These are phyloP conservation scores for Pichia sp. DNA, from an alignment of 1,139 yeast genomes.

Conservation along the genomic window DNA sequence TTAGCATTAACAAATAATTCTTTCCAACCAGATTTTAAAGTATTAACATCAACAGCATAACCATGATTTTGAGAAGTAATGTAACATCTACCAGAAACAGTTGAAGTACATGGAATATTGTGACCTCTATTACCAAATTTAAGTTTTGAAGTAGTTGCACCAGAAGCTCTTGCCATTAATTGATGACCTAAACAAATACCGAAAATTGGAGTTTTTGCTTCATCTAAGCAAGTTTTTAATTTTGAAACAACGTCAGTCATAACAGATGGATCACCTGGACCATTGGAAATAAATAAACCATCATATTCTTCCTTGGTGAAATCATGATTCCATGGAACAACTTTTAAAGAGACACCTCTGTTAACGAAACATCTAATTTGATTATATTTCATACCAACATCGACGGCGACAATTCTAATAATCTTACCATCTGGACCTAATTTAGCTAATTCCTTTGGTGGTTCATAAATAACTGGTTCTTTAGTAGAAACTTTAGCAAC, in stretches of 20 bases:
- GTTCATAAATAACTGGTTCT: slow-evolving; percentile 69
- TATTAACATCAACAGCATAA: slow-evolving; percentile 82
- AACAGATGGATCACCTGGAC: slow-evolving; percentile 98
- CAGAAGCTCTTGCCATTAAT: slow-evolving; percentile 90
- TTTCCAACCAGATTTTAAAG: slow-evolving; percentile 79
- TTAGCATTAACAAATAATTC: slow-evolving; percentile 93
- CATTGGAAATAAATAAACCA: slow-evolving; percentile 94
- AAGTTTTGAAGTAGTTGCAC: slow-evolving; percentile 85
- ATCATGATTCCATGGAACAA: slow-evolving; percentile 95
- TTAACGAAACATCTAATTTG: slow-evolving; percentile 95
- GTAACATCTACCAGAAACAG: slow-evolving; percentile 92
- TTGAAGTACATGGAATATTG: slow-evolving; percentile 94
- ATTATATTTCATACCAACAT: slow-evolving; percentile 97
- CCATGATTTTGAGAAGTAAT: slow-evolving; percentile 99
- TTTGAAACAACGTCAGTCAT: slow-evolving; percentile 60
- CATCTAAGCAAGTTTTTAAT: slow-evolving; percentile 49
- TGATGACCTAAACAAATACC: slow-evolving; percentile 99
- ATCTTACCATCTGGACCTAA: slow-evolving; percentile 68
- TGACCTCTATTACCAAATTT: slow-evolving; percentile 99
- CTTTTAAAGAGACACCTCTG: slow-evolving; percentile 93
- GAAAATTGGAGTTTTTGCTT: slow-evolving; percentile 72
- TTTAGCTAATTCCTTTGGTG: slow-evolving; percentile 47
- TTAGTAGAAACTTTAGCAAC: slow-evolving; percentile 84
- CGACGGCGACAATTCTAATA: slow-evolving; percentile 80
- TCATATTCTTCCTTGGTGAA: slow-evolving; percentile 73